Base-by-base conservation (phyloP, 2,329 filamentous ascomycete genomes). In the Pseudogymnoascus sp. region DNA sequence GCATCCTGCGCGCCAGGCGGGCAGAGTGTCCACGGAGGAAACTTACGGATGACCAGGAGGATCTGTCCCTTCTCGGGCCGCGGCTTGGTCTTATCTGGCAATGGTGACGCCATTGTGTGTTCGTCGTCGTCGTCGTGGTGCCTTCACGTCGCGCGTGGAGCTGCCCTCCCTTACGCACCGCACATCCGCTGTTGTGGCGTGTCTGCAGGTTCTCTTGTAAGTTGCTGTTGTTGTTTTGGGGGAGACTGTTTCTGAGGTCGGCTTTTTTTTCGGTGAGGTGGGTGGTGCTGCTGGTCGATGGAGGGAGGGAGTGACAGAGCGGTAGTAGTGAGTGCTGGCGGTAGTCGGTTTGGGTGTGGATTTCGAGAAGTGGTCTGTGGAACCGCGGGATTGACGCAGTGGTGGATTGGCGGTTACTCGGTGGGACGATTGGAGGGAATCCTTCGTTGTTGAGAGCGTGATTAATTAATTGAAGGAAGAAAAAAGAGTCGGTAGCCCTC, bases 21-120 rank as follows among this genome's bases (percentile, higher is more conserved):
- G n/a, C n/a, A n/a, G n/a, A 10, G 36, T 3, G n/a, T 17, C 35
- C 21, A 26, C 31, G 11, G 44, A 13, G 62, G 63, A 59, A 62
- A 83, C 87, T 81, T 80, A 90, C 87, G 87, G 71, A 90, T 87
- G 69, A 90, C 87, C 68, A 90, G 75, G 69, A 90, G 77, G 63
- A 86, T 83, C 70, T 89, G 86, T 74, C 87, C 87, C 67, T 84
- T 78, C 28, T 86, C 83, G 71, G 84, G 86, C 74, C 78, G 50
- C 50, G 50, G 50, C 50, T 59, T 59, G 8, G 50, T 31, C 50
- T 59, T 59, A n/a, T 59, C 26, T 28, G 26, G 50, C 21, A 31
- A 31, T 21, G 26, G 50, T 35, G 50, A 59, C 50, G 50, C 50
- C 50, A 59, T 59, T 59, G 26, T 59, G 15, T 17, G 4, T 59